Base-by-base conservation (phyloP, 768 basidiomycete species). In the Trametes punicea region DNA sequence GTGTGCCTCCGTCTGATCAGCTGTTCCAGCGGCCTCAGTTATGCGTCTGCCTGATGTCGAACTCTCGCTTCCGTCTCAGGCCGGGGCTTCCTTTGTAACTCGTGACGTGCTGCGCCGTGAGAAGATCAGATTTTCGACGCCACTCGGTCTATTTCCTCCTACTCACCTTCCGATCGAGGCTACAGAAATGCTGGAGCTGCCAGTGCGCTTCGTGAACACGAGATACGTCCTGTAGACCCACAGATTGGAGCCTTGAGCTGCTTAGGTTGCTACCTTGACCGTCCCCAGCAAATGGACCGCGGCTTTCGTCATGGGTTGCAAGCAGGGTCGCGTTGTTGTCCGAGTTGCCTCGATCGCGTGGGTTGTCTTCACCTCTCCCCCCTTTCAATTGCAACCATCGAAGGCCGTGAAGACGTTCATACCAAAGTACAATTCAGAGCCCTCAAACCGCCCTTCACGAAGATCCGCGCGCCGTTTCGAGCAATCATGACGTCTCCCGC, bases 381-480 rank as follows among this genome's bases (percentile, higher is more conserved):
- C 7, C 31, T 33, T 33, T 33, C 31, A 33, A 15, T 38, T 38
- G n/a, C n/a, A n/a, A n/a, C n/a, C n/a, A n/a, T n/a, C n/a, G n/a
- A n/a, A n/a, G n/a, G n/a, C n/a, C n/a, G n/a, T n/a, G n/a, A n/a
- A n/a, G n/a, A n/a, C n/a, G n/a, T n/a, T n/a, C n/a, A n/a, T n/a
- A 33, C 31, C 31, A 33, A 6, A 7, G 7, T 33, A 33, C 31
- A 33, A 33, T 33, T 15, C 7, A 15, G 31, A 7, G 36, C 18
- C 15, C 18, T 15, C 15, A 38, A 15, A 38, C 13, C 36, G 21
- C n/a, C n/a, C n/a, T n/a, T n/a, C 40, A 51, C 13, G 40, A 51
- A 34, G 51, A 51, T 51, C 51, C 13, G 51, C 51, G 41, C 51
- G 51, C 29, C 51, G 27, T 30, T 42, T 44, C 16, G 29, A 42